Evolutionary conservation across 1,139 yeast species (phyloP), one percentile per base, ranked within the genome.

Genomic region (Debaryomyces sp.): DNA sequence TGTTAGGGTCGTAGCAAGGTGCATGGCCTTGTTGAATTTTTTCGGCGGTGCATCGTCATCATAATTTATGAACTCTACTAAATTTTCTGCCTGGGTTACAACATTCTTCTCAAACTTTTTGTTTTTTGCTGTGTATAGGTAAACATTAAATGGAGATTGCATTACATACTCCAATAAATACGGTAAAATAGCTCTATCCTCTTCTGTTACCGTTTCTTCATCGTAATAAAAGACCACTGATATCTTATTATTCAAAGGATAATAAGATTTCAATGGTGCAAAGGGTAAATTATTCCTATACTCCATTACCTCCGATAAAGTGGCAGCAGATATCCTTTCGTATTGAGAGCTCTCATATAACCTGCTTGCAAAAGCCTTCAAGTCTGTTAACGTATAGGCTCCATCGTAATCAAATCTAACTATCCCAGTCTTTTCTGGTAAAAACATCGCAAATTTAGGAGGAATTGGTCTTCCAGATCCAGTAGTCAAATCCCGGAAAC

Each of bases 171-270:
- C 85, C 40, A 84, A 66, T 45, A 87, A 58, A 57, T 84, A 78
- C 2, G 86, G 84, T 50, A 87, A 68, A 6, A 86, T 67, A 26
- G 78, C 78, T 54, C 75, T 75, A 63, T 87, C 94, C 60, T 87
- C 94, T 2, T 73, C 71, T 1, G 81, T 74, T 2, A 70, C 70
- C 0, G 81, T 75, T 10, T 72, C 72, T 5, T 71, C 68, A 54
- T 86, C 86, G 61, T 79, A 84, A 41, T 76, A 70, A 54, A 77
- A 84, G 3, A 87, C 78, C 44, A 85, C 71, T 4, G 81, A 68
- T 1, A 82, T 68, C 50, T 68, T 68, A 56, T 71, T 72, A 13
- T 69, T 63, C 47, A 77, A 68, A 2, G 83, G 80, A 51, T 71
- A 73, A 44, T 68, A 69, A n/a, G 56, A 64, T 29, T 64, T 64